phyloP scores from a whole-genome alignment of 495 filamentous ascomycete genomes.

The Aspergillus indologenus region DNA sequence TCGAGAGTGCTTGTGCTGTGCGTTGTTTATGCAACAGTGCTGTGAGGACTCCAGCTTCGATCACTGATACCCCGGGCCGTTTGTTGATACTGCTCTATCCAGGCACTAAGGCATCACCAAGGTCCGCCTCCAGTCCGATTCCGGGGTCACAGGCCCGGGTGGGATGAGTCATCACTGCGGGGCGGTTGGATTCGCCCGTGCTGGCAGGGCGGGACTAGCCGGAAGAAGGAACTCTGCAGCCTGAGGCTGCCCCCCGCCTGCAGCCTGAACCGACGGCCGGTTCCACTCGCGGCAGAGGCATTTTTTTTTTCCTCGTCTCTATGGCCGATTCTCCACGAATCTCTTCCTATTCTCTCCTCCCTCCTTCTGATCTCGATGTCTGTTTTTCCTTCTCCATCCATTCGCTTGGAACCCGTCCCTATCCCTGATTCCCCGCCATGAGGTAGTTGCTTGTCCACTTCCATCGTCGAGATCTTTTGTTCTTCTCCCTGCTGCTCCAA shows the following conservation, averaged over 20 bases:
- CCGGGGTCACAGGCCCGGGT: background rate
- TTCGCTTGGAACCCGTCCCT: slow-evolving; percentile 17
- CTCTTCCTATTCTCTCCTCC: slow-evolving; percentile 14
- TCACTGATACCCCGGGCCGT: background rate
- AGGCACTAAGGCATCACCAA: background rate
- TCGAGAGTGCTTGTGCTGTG: background rate
- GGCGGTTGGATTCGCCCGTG: slow-evolving; percentile 14
- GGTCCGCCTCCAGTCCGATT: background rate
- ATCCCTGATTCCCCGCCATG: slow-evolving; percentile 32
- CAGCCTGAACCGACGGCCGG: slow-evolving; percentile 10
- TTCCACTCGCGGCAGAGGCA: slow-evolving; percentile 23
- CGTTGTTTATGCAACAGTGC: background rate
- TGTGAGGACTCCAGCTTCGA: background rate
- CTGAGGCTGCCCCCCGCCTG: slow-evolving; percentile 20
- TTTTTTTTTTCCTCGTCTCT: slow-evolving; percentile 26
- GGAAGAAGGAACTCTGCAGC: slow-evolving; percentile 10
- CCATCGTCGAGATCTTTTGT: slow-evolving; percentile 19
- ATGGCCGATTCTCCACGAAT: slow-evolving; percentile 24
- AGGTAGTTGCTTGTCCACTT: slow-evolving; percentile 32
- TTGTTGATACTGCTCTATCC: background rate
- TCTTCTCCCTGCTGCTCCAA: slow-evolving; percentile 10
- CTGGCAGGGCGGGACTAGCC: slow-evolving; percentile 12
- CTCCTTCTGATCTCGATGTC: slow-evolving; percentile 16
- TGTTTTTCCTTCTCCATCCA: slow-evolving; percentile 16
- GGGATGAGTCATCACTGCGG: slow-evolving; percentile 10